Evolutionary conservation across 2,329 filamentous ascomycete genomes (phyloP), one percentile per base, ranked within the genome.

Genomic region (Ophiostoma ulmi): DNA sequence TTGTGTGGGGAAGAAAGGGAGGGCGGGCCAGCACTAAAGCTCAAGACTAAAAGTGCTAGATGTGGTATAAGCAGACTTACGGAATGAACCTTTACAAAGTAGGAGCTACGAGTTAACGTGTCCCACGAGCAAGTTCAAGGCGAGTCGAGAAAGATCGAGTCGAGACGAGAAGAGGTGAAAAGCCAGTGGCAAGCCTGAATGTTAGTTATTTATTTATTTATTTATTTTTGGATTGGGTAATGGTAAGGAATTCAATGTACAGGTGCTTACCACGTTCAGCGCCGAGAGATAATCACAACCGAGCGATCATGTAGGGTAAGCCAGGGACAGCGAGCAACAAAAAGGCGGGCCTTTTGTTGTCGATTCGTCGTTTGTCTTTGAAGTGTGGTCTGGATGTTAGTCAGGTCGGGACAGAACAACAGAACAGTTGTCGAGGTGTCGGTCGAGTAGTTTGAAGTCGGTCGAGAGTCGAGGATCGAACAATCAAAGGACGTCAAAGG

Each of bases 31-130:
- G 17, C 31, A 26, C 11, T 2, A 39, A 35, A 63, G 31, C 81
- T 83, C 80, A 79, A 55, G 67, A 79, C n/a, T 83, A 77, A 75
- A 77, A 72, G 39, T 17, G n/a, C 8, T 26, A 22, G 52, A n/a
- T 58, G 6, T 26, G 44, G 64, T 6, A 13, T 11, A 22, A n/a
- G 36, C 35, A 8, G 22, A 80, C 79, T 78, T 79, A 80, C 41
- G 78, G 63, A 69, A 39, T 36, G 61, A 64, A 64, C 61, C 31
- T 64, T 58, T 64, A 36, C 58, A 38, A 77, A 35, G 82, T 83
- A 83, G 85, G 83, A 87, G 83, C 82, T 84, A 86, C 86, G 86
- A 88, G 84, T 81, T 85, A 88, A 88, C 85, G 86, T 87, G 84
- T 88, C 85, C 86, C 83, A 85, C 83, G 77, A 77, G 78, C 67